Base-by-base conservation (phyloP, 352 stramenopile species). In the Nothophytophthora sp. region DNA sequence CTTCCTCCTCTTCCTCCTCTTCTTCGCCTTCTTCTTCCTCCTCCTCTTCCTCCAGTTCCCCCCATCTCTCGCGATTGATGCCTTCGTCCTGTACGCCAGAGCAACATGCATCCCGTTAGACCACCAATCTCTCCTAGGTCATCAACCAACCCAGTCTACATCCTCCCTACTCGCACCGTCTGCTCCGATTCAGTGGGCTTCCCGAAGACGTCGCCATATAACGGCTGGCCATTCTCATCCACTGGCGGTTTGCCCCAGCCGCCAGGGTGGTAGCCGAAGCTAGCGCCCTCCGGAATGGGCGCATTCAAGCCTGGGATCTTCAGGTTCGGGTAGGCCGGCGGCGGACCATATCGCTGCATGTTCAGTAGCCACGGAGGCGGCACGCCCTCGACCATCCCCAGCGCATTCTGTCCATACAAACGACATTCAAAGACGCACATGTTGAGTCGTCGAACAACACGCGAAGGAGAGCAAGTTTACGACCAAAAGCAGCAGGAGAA, bases 241-340 rank as follows among this genome's bases (percentile, higher is more conserved):
- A 99, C 95, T 23, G 97, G 96, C 9, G 96, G 96, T 64, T 99
- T 99, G 8, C 97, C 97, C 96, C 96, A 99, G 40, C 96, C 96
- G 51, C 95, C 96, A 13, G 93, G 76, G 56, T 99, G 96, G 68
- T 98, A 99, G 3, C 97, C 97, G 58, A 98, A 99, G 42, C 82
- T 89, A 6, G 93, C 81, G n/a, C 88, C 87, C 41, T 90, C 75
- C 4, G 97, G 97, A 48, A 99, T 88, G 4, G 96, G 97, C 2
- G 96, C 95, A 68, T 98, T 99, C 37, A 99, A 76, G 27, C 97
- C 97, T 29, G 97, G 96, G 70, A 99, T 98, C 50, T 91, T 92
- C 3, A 99, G 65, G 48, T 97, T 97, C 6, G 96, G 96, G 67
- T 99, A 99, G 22, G 86, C 95, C 18, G 96, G 96, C 3, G 97